Evolutionary conservation across 768 basidiomycete species (phyloP), one percentile per base, ranked within the genome.

Genomic region (Tricholoma matsutake): DNA sequence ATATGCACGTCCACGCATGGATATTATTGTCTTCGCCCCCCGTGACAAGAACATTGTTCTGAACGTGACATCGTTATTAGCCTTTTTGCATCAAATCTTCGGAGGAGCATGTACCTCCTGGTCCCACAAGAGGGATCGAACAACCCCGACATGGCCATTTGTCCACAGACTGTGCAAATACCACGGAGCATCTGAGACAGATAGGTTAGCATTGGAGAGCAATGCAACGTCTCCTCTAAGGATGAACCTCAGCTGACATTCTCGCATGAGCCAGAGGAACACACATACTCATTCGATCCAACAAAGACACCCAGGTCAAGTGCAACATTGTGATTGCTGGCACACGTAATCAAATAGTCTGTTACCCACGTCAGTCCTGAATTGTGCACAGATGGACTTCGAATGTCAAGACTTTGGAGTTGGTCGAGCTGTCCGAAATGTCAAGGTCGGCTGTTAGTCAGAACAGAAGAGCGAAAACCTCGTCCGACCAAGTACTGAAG

Each of bases 401-500:
- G 86, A 59, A 91, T 89, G 64, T 91, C 88, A 37, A 83, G 65
- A 57, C 78, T 79, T 62, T 81, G 76, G 7, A 81, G 65, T 57
- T 75, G 78, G 58, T 91, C 90, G 16, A 91, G 78, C 89, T 92
- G 62, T 13, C 32, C 55, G 25, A 25, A 56, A 5, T 11, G 54
- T 59, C 10, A 65, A 29, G 41, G 20, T 45, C 25, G 20, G 60
- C 22, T 6, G 35, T 22, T 13, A 51, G 51, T 22, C 28, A 5
- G n/a, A 41, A 18, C 25, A 54, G 54, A 58, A 45, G 35, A 49
- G 37, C 6, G 61, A 71, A 31, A 61, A 88, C 91, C 74, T 93
- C 89, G 52, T 73, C 73, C 28, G 87, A 83, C 96, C 94, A 98
- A 13, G 84, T 80, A 59, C 90, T 89, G 65, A 96, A 90, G 0